Evolutionary conservation across 768 basidiomycete species (phyloP).

Genomic region (Macrocybe gigantea): DNA sequence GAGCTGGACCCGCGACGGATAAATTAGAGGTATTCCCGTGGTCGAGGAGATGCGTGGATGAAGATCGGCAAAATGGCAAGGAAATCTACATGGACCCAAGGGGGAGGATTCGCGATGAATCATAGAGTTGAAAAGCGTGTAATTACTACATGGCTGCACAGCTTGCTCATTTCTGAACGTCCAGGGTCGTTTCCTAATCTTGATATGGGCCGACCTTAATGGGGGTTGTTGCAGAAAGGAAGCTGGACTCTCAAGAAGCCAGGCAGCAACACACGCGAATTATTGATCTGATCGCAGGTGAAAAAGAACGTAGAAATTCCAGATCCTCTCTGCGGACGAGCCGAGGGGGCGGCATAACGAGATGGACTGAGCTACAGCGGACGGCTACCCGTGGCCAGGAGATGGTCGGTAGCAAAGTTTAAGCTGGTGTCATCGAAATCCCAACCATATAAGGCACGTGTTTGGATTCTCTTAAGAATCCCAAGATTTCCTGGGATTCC

Average conservation of each 20-base stretch:
- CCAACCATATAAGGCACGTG: too few species aligned
- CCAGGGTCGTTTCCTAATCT: slow-evolving; percentile 19
- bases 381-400: too few species aligned
- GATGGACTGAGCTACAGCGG: slow-evolving; percentile 1
- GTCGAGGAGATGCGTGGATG: slow-evolving; percentile 21
- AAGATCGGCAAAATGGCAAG: slow-evolving; percentile 33
- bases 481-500: too few species aligned
- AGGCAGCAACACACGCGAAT: not conserved
- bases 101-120: slow-evolving; percentile 14
- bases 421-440: too few species aligned
- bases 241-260: slow-evolving; percentile 15
- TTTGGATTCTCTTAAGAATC: too few species aligned
- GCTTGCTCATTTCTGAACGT: slow-evolving; percentile 6
- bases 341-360: slow-evolving; percentile 23
- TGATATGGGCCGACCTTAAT: slow-evolving; percentile 18
- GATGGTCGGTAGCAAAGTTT: too few species aligned
- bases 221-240: slow-evolving; percentile 19
- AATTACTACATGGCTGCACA: slow-evolving; percentile 5
- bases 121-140: slow-evolving; percentile 11
- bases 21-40: slow-evolving; percentile 27
- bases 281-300: too few species aligned
- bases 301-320: slow-evolving; percentile 20
- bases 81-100: slow-evolving; percentile 16
- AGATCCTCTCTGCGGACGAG: slow-evolving; percentile 15
- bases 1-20: slow-evolving; percentile 22